Evolutionary conservation across 2,329 filamentous ascomycete genomes (phyloP).

Genomic region (Magnaporthiopsis incrustans): DNA sequence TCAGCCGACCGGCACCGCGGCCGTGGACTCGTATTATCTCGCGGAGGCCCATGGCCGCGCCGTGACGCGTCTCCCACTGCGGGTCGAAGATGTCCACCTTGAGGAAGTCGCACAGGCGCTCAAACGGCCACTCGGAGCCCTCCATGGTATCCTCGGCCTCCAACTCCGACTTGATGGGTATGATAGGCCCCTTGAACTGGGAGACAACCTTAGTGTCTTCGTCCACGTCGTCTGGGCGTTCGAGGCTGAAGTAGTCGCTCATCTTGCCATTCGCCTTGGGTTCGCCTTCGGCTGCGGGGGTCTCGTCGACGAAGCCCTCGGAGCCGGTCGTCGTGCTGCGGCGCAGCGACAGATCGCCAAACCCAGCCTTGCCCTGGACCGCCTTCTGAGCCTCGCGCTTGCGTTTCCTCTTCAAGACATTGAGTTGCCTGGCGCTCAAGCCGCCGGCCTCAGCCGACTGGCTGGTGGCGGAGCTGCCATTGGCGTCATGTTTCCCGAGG

Average conservation of each 20-base stretch:
- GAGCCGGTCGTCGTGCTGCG: constrained; percentile 53
- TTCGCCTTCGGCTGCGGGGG: constrained; percentile 43
- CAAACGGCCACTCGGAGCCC: constrained; percentile 86
- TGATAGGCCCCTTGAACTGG: constrained; percentile 81
- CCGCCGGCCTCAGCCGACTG: constrained; percentile 53
- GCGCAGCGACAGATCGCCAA: constrained; percentile 75
- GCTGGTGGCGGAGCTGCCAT: constrained; percentile 23
- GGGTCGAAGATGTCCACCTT: constrained; percentile 90
- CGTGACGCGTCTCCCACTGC: constrained; percentile 92
- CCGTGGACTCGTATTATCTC: constrained; percentile 92
- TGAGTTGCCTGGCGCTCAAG: constrained; percentile 87
- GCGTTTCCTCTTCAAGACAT: constrained; percentile 87
- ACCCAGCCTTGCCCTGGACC: constrained; percentile 74
- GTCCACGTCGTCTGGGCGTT: constrained; percentile 67
- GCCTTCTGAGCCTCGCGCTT: constrained; percentile 86
- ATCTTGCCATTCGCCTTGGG: constrained; percentile 54
- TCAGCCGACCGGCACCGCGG: constrained; percentile 70
- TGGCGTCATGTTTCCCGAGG: constrained; percentile 11
- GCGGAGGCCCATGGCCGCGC: constrained; percentile 87
- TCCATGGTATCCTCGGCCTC: constrained; percentile 69
- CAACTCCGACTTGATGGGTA: constrained; percentile 79
- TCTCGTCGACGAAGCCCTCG: constrained; percentile 55
- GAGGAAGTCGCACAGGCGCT: constrained; percentile 87
- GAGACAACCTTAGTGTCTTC: constrained; percentile 89
- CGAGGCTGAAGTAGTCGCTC: constrained; percentile 84